A percentile compares a stretch with the other conserved stretches of the same genome.
These are phyloP conservation scores for Kluyveromyces siamensis DNA, from an alignment of 805 yeast genomes.

Conservation along the genomic window DNA sequence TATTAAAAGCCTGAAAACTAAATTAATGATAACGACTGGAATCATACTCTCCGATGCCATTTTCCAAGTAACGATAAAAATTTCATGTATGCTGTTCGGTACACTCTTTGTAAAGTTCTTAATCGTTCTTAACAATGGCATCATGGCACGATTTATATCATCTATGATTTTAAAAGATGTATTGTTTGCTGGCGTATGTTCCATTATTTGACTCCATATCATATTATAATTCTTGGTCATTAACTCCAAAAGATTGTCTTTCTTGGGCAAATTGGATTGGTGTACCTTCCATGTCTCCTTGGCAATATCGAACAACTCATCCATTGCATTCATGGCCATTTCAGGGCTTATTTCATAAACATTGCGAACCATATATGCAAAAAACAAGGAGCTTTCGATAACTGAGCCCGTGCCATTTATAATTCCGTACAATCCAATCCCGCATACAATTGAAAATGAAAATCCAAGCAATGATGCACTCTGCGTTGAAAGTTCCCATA, in stretches of 20 bases:
- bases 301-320: conserved; percentile 33
- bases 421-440: conserved; percentile 76
- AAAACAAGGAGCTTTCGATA: conserved; percentile 77
- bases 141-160: conserved; percentile 9
- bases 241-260: conserved; percentile 25
- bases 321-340: conserved; percentile 49
- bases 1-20: conserved; percentile 78
- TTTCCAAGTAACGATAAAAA: conserved; percentile 27
- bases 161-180: conserved; percentile 16
- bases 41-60: conserved; percentile 58
- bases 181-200: conserved; percentile 14
- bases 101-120: conserved; percentile 24
- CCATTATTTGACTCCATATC: conserved; percentile 20
- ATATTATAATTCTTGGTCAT: conserved; percentile 19
- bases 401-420: conserved; percentile 78
- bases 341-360: conserved; percentile 90
- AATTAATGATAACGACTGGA: conserved; percentile 69
- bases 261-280: conserved; percentile 25
- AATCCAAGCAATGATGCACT: conserved; percentile 84
- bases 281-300: conserved; percentile 30
- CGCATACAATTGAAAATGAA: conserved; percentile 63
- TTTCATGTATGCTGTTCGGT: conserved; percentile 24
- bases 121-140: conserved; percentile 23
- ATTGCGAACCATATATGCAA: conserved; percentile 88
- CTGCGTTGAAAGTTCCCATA: conserved; percentile 57